phyloP scores from a whole-genome alignment of 78 protist species.

The Dictyostelium citrinum region DNA sequence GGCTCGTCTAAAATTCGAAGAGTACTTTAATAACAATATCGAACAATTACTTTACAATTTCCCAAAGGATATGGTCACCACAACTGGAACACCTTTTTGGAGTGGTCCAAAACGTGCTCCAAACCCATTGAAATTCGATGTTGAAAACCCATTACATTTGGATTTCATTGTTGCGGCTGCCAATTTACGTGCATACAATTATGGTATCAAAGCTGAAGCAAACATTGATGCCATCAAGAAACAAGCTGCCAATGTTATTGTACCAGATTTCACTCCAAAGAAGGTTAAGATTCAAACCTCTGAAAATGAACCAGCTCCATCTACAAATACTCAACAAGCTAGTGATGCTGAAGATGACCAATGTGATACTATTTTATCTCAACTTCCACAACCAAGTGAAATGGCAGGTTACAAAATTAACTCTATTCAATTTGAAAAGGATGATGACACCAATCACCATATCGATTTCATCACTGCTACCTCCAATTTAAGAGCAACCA shows the following conservation, averaged over 20 bases:
- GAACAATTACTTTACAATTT: slow-evolving; percentile 94
- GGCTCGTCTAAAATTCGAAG: slow-evolving; percentile 97
- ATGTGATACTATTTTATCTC: slow-evolving; percentile 3
- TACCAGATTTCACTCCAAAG: slow-evolving; percentile 93
- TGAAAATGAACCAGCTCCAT: slow-evolving; percentile 72
- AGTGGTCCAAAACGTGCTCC: slow-evolving; percentile 94
- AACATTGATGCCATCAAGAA: slow-evolving; percentile 2
- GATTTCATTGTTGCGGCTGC: slow-evolving; percentile 94
- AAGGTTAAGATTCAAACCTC: slow-evolving; percentile 87
- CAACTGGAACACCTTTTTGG: slow-evolving; percentile 92
- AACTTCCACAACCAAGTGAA: slow-evolving; percentile 64
- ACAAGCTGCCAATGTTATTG: slow-evolving; percentile 69
- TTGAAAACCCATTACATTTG: slow-evolving; percentile 77
- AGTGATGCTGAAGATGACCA: slow-evolving; percentile 64
- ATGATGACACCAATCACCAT: slow-evolving; percentile 99
- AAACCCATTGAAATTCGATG: slow-evolving; percentile 83
- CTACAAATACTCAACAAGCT: background rate
- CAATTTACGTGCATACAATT: slow-evolving; percentile 93
- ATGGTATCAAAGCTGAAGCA: slow-evolving; percentile 74
- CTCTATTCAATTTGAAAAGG: slow-evolving; percentile 92
- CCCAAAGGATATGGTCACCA: slow-evolving; percentile 95
- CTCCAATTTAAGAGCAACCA: slow-evolving; percentile 98
- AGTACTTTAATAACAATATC: slow-evolving; percentile 87
- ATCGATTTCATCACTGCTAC: slow-evolving; percentile 97
- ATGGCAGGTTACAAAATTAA: slow-evolving; percentile 38